Evolutionary conservation across 2,329 filamentous ascomycete species (phyloP).

Genomic region (Trichoderma simmonsii): DNA sequence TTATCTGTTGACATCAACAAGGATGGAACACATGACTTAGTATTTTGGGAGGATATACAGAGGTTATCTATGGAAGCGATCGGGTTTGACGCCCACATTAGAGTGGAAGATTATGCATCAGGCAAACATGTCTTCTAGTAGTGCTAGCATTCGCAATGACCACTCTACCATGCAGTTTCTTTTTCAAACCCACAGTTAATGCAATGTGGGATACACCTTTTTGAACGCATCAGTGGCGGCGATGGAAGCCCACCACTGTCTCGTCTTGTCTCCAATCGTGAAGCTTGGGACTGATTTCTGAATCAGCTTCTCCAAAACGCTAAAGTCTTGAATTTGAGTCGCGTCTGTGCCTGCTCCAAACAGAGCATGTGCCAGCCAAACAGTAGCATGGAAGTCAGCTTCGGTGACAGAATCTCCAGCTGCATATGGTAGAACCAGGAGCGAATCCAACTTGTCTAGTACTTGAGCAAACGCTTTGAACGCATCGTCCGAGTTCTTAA

Average conservation of each 20-base stretch:
- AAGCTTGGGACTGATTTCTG: neutral
- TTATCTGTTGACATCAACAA: neutral
- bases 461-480: constrained; percentile 17
- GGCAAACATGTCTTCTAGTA: neutral
- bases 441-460: constrained; percentile 20
- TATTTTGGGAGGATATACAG: neutral
- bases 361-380: constrained; percentile 24
- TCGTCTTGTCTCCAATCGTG: neutral
- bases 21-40: neutral
- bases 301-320: neutral
- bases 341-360: neutral
- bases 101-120: neutral
- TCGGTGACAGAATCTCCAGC: constrained; percentile 21
- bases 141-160: neutral
- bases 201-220: neutral
- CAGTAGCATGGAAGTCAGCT: constrained; percentile 22
- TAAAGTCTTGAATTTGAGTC: neutral
- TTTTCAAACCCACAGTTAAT: neutral
- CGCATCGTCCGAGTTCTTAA: neutral
- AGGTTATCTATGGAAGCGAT: neutral
- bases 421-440: constrained; percentile 22
- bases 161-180: neutral
- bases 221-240: neutral
- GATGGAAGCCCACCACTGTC: neutral
- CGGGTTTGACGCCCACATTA: neutral